These are phyloP conservation scores for Phytophthora melonis DNA, from an alignment of 352 stramenopile species.

Conservation along the genomic window DNA sequence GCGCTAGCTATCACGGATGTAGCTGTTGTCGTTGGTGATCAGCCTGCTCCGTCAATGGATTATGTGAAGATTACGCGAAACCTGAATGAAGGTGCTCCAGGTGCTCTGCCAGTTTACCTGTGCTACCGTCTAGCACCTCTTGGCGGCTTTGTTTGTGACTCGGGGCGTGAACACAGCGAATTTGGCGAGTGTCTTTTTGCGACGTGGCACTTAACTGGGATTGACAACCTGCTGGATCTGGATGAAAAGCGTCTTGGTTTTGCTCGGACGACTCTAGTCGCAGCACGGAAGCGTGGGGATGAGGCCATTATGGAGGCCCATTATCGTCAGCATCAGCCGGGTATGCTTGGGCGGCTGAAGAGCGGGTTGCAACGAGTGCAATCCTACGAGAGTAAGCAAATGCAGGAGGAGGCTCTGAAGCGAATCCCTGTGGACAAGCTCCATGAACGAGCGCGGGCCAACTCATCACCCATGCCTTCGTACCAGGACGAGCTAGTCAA, in stretches of 20 bases:
- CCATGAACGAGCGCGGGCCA: constrained; percentile 67
- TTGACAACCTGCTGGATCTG: constrained; percentile 34
- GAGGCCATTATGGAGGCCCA: constrained; percentile 41
- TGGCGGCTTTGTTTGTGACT: constrained; percentile 68
- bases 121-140: constrained; percentile 66
- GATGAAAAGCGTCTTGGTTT: constrained; percentile 38
- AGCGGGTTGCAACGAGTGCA: constrained; percentile 60
- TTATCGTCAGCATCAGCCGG: constrained; percentile 59
- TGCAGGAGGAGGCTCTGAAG: constrained; percentile 75
- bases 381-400: constrained; percentile 69
- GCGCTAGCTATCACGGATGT: constrained; percentile 76
- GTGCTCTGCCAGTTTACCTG: constrained; percentile 51
- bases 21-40: constrained; percentile 46
- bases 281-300: constrained; percentile 38
- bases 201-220: constrained; percentile 42
- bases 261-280: constrained; percentile 22
- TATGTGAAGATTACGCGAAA: constrained; percentile 68
- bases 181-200: constrained; percentile 82
- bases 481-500: constrained; percentile 79
- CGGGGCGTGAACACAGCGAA: constrained; percentile 49
- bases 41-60: constrained; percentile 28
- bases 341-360: constrained; percentile 57
- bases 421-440: constrained; percentile 74
- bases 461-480: constrained; percentile 52
- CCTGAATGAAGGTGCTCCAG: constrained; percentile 56